A percentile compares a stretch with the other conserved stretches of the same genome.
Conservation (phyloP, 1,139 yeast genomes). For the Saccharomyces pastorianus region DNA sequence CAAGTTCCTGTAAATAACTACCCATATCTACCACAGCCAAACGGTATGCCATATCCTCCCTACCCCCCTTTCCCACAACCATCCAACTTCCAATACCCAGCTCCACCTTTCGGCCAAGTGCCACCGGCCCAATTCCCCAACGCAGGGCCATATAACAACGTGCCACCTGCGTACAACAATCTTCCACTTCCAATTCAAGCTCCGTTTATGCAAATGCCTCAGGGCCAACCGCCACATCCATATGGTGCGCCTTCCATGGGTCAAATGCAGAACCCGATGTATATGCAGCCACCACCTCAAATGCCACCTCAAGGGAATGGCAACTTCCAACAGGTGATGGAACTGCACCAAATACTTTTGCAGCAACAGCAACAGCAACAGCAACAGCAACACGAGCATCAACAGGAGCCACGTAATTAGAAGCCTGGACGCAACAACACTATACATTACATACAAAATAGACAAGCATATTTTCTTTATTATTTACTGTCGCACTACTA, state of each 20-base stretch:
- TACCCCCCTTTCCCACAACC: background rate
- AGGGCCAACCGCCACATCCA: background rate
- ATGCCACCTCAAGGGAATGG: background rate
- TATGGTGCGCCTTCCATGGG: background rate
- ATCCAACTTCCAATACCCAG: background rate
- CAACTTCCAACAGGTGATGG: slow-evolving; percentile 22
- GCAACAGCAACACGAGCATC: background rate
- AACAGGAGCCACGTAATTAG: too few species aligned
- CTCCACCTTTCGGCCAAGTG: background rate
- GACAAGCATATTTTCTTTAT: background rate
- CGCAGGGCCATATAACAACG: background rate
- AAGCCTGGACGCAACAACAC: background rate
- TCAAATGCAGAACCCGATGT: slow-evolving; percentile 9
- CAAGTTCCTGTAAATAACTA: slow-evolving; percentile 3
- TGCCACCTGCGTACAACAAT: background rate
- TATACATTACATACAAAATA: background rate
- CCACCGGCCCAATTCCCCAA: background rate
- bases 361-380: slow-evolving; percentile 22
- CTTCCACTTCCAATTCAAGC: background rate
- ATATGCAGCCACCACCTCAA: slow-evolving; percentile 7
- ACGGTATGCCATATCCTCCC: slow-evolving; percentile 1
- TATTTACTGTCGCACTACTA: background rate
- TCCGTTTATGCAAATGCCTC: slow-evolving; percentile 3
- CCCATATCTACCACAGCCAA: slow-evolving; percentile 2
- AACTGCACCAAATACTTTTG: slow-evolving; percentile 31